Evolutionary conservation across 768 basidiomycete genomes (phyloP).

Genomic region (Tylopilus intermedius): DNA sequence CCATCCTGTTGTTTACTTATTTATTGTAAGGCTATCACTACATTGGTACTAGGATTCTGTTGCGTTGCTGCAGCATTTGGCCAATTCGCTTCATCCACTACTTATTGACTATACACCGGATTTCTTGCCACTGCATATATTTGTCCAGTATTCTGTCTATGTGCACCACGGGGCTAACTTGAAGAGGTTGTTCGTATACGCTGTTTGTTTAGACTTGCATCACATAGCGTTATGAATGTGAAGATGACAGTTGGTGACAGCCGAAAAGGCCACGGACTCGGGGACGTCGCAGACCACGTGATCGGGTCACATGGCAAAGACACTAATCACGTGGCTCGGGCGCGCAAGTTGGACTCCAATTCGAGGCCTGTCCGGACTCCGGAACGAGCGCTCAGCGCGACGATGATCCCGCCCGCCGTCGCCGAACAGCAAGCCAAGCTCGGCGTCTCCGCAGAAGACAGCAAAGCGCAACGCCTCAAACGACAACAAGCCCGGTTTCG

Average conservation of each 20-base stretch:
- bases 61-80: neutral
- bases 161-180: neutral
- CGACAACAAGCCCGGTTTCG: conserved; percentile 64
- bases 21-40: conserved; percentile 21
- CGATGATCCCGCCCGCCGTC: conserved; percentile 11
- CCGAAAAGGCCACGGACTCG: no score
- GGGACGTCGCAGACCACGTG: neutral
- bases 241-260: no score
- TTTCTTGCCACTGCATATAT: neutral
- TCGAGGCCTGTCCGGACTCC: neutral
- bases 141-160: neutral
- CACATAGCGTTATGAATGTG: no score
- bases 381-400: neutral
- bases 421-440: conserved; percentile 22
- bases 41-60: neutral
- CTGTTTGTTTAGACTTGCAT: no score
- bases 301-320: neutral
- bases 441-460: conserved; percentile 46
- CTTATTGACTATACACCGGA: neutral
- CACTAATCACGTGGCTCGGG: neutral
- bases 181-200: no score
- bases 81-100: neutral
- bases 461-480: conserved; percentile 54
- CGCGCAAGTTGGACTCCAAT: no score
- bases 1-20: conserved; percentile 3